A percentile compares a stretch with the other conserved stretches of the same genome.
phyloP scores from a whole-genome alignment of 192 early-diverging fungal genomes.

The Entomortierella chlamydospora region DNA sequence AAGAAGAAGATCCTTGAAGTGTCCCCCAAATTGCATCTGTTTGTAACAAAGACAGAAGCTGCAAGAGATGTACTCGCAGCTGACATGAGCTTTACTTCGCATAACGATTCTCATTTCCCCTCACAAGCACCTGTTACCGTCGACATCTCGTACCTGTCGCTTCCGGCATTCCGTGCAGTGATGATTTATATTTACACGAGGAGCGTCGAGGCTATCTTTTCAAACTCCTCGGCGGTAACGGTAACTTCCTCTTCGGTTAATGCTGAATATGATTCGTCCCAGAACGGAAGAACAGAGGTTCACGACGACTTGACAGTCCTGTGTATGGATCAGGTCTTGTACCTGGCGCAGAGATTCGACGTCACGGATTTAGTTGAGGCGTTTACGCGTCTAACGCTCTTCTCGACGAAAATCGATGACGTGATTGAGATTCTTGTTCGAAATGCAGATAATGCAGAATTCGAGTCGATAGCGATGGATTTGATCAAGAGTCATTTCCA shows the following conservation, averaged over 20 bases:
- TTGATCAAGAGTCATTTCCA: constrained; percentile 1
- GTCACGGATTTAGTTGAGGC: neutral
- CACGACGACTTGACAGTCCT: neutral
- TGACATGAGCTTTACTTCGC: neutral
- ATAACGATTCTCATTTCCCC: neutral
- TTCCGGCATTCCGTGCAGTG: constrained; percentile 3
- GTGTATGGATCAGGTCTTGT: neutral
- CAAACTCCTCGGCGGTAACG: neutral
- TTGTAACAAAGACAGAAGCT: neutral
- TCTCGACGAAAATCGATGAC: neutral
- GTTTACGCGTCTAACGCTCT: neutral
- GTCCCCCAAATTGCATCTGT: neutral
- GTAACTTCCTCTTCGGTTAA: neutral
- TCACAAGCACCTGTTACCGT: constrained; percentile 6
- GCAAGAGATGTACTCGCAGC: neutral
- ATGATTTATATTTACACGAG: constrained; percentile 3
- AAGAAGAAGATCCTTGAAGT: neutral
- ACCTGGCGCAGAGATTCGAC: neutral
- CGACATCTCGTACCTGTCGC: neutral
- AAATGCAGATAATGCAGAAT: neutral
- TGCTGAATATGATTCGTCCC: neutral
- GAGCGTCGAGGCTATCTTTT: neutral
- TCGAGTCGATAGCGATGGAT: neutral
- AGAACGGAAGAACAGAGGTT: neutral
- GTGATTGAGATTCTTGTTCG: neutral